Base-by-base conservation (phyloP, 2,329 filamentous ascomycete species). In the Xylaria sp. region DNA sequence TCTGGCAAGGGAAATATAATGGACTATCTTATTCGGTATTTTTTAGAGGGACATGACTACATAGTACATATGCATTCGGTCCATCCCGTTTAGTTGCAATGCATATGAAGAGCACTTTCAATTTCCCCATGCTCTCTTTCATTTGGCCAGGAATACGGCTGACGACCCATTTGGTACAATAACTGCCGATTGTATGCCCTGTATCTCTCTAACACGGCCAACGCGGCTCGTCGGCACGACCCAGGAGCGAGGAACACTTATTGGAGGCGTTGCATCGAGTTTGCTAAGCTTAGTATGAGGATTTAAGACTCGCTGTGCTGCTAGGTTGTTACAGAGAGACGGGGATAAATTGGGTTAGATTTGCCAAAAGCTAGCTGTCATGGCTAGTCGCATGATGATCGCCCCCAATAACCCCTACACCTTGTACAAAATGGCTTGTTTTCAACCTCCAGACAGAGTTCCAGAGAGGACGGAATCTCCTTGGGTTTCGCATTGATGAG, bases 301-400 rank as follows among this genome's bases (percentile, higher is more conserved):
- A 55, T 47, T 47, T 54, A 32, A 12, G 24, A 12, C 50, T 68
- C 67, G 71, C 61, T 65, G 61, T 42, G 24, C 36, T 62, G 36
- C 24, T 17, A 68, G 24, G 12, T 34, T 64, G 67, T 67, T 54
- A 55, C 68, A 69, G 57, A 61, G 14, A 58, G 39, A 64, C 45
- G 64, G 61, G 68, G 57, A 53, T 67, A 67, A 67, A 64, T 67
- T 57, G 51, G 61, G 42, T 61, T 47, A 57, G 32, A 67, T 64
- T 64, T 59, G 61, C 34, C 61, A 69, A 67, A 69, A 67, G 51
- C 48, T 54, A 69, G 34, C 45, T 57, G 32, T 30, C 36, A 27
- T 54, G 48, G 47, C 57, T 55, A 24, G 39, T 61, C 54, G 59
- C 47, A 66, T 61, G 57, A 72, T 56, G 61, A 67, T 68, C 69